Percentiles rank a stretch among this genome's conserved stretches.
These are phyloP conservation scores for Colletotrichum orbiculare DNA, from an alignment of 2,329 filamentous ascomycete genomes.

Conservation along the genomic window DNA sequence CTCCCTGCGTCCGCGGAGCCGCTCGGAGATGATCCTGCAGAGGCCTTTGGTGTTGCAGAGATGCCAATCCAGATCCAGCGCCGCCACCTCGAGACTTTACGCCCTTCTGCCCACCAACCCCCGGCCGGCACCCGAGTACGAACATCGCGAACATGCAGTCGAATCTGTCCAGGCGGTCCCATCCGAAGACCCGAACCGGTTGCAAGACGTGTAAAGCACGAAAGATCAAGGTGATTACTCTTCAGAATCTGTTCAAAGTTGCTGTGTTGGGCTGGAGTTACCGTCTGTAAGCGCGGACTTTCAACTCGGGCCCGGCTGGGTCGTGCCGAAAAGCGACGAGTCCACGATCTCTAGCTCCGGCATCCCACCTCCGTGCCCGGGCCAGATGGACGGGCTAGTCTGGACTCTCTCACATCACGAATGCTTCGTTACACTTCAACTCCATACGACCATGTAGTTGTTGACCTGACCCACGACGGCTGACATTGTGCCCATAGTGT, in stretches of 20 bases:
- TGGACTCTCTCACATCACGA: too few species aligned
- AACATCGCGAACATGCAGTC: constrained; percentile 34
- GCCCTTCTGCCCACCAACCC: neutral
- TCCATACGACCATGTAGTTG: neutral
- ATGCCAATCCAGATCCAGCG: constrained; percentile 16
- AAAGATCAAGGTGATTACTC: constrained; percentile 51
- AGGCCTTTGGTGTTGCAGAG: constrained; percentile 15
- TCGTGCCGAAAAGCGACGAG: too few species aligned
- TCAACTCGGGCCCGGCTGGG: too few species aligned
- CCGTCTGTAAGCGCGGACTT: neutral
- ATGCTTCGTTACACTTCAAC: too few species aligned
- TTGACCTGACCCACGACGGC: neutral
- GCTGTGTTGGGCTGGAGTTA: neutral
- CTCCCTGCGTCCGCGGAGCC: constrained; percentile 5
- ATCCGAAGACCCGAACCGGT: constrained; percentile 50
- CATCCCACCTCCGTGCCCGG: too few species aligned
- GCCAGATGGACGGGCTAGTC: too few species aligned
- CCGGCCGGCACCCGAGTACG: constrained; percentile 21
- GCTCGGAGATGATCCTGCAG: neutral
- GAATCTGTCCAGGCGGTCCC: constrained; percentile 33
- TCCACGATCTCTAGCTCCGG: too few species aligned
- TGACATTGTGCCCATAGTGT: constrained; percentile 43
- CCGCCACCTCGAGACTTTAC: constrained; percentile 6
- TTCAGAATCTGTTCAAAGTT: too few species aligned
- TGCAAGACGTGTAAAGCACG: constrained; percentile 52